Base-by-base conservation (phyloP, 768 basidiomycete species). In the Dentipellis fragilis region DNA sequence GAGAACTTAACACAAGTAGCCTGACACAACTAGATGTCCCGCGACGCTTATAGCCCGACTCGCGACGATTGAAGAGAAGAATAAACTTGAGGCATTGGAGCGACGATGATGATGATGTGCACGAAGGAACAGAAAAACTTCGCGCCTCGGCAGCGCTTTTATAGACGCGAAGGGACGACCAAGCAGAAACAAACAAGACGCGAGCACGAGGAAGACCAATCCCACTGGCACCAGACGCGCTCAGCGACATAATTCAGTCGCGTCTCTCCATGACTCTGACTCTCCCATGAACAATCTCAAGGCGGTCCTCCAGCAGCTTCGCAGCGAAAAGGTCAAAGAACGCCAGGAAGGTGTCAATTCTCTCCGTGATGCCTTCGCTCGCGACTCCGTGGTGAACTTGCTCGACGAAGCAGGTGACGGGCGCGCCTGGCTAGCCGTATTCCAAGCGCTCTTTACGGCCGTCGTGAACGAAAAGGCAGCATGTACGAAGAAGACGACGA, bases 381-480 rank as follows among this genome's bases (percentile, higher is more conserved):
- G 73, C 58, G 72, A 80, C 55, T 74, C 75, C 11, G 71, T 80
- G 21, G 64, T 67, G n/a, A 63, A 63, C 47, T 57, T 72, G 37
- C 71, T 75, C 53, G 78, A 75, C 54, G 70, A 73, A 10, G 52
- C 58, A 58, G 65, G 75, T 49, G 66, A 71, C 35, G 63, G 64
- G 34, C 55, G 71, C 45, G 65, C 68, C 48, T 94, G 89, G 88
- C 69, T 84, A 21, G 70, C 75, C 8, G 72, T 93, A 8, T 90
- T 85, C 63, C 80, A 89, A 61, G 81, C 80, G 14, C 70, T 96
- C 7, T 93, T 93, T 65, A 71, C 72, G 10, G 71, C 79, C 2
- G 83, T 93, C 48, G 63, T 71, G 19, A 73, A 67, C 54, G 94
- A 96, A 72, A 84, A 78, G 65, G 69, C 59, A 14, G 74, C 74